Evolutionary conservation across 768 basidiomycete genomes (phyloP), one percentile per base, ranked within the genome.

Genomic region (Amanita molliuscula): DNA sequence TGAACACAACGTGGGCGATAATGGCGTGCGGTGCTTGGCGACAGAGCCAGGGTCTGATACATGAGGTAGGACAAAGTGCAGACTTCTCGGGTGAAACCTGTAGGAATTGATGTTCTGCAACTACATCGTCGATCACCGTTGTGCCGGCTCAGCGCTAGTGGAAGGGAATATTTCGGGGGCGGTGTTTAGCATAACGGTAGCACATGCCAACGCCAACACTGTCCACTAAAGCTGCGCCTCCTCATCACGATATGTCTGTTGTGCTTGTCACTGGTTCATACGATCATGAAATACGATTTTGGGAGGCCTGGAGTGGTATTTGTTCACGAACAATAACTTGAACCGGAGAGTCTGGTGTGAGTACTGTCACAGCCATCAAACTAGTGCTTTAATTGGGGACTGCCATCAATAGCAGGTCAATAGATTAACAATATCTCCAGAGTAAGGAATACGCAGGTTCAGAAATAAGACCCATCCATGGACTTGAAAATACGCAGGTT

Each of bases 271-370:
- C n/a, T n/a, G n/a, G n/a, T n/a, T 95, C 93, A 18, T 98, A 99
- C 66, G 95, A 99, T 67, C 94, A 97, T 62, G 95, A 97, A 65
- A 96, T 98, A 52, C 80, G 96, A 29, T 98, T 98, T 64, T 99
- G 96, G 96, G 96, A 99, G 67, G 96, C 96, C 15, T 97, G 95
- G 94, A 93, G 89, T 64, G 96, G 96, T 7, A 97, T 98, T 42
- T 98, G 96, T 67, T 95, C 91, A 38, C 75, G 93, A 31, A 97
- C 95, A 25, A 95, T 98, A 59, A 76, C 92, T 47, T 79, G 88
- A 54, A 82, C 82, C 26, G 84, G 85, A 49, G 87, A 90, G 72
- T 79, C 86, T 59, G 87, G 88, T 50, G 86, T 91, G 68, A 76
- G 81, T 59, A 54, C 54, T 49, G 21, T 47, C 5, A 26, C 44